Base-by-base conservation (phyloP, 129 eudicot species). In the Solidago caesia region DNA sequence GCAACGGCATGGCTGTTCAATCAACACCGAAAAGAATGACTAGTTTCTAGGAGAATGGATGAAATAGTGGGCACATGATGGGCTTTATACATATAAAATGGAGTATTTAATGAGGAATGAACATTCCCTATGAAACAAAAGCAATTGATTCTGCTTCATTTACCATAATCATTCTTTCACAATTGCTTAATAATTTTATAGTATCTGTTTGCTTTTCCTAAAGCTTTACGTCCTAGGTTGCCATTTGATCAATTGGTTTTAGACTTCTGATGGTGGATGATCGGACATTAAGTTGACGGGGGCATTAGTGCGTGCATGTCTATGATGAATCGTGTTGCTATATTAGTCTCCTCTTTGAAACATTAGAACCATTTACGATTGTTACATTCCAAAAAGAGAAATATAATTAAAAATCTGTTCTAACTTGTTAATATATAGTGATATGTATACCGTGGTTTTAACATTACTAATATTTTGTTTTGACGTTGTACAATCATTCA, bases 1-100 rank as follows among this genome's bases (percentile, higher is more conserved):
- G 94, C 97, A 89, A 74, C 88, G 97, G 72, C 83, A 79, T 75
- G 91, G 92, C 63, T 87, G 83, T 66, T 77, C 83, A 14, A 15
- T 39, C n/a, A 77, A 52, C 74, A 64, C 42, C 27, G 15, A 72
- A 60, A 49, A 53, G 49, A 64, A 79, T 64, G 42, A 65, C 53
- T 73, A 61, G 70, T 59, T 69, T 77, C 8, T n/a, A 75, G 52
- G 41, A 68, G 8, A 68, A 71, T 55, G 78, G 78, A 74, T 47
- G 51, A 66, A 66, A 43, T 65, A 25, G 69, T 45, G 67, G 49
- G 48, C 61, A 58, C 59, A 57, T 5, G 5, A 46, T 79, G 68
- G 82, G 70, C 60, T 25, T 65, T 79, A 45, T 78, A 64, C 67
- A 51, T 53, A 65, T 26, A 46, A 52, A 43, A 21, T 21, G 21